These are phyloP conservation scores for Pinus tabuliformis DNA, from an alignment of 75 land plant species.

Conservation along the genomic window DNA sequence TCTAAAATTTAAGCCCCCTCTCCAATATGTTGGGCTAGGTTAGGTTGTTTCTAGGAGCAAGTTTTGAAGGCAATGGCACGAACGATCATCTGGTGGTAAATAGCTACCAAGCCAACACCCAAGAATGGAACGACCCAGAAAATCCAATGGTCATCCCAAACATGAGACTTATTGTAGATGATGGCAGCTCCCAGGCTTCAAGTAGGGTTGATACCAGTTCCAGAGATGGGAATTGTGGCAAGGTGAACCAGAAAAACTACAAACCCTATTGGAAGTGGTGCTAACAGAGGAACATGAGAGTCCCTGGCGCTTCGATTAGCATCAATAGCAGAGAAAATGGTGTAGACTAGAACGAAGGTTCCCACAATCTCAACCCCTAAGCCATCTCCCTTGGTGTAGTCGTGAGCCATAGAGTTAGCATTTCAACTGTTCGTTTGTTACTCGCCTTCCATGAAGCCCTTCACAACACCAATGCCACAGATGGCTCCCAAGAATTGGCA, in stretches of 20 bases:
- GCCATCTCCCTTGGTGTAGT: slow-evolving; percentile 47
- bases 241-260: slow-evolving; percentile 45
- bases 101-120: slow-evolving; percentile 64
- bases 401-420: slow-evolving; percentile 31
- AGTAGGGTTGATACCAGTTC: slow-evolving; percentile 45
- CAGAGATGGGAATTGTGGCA: slow-evolving; percentile 45
- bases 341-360: slow-evolving; percentile 44
- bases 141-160: slow-evolving; percentile 54
- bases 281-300: slow-evolving; percentile 36
- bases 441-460: slow-evolving; percentile 27
- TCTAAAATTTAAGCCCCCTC: too few relatives aligned
- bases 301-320: slow-evolving; percentile 44
- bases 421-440: slow-evolving; percentile 30
- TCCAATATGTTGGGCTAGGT: too few relatives aligned
- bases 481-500: slow-evolving; percentile 40
- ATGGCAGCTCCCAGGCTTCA: slow-evolving; percentile 34
- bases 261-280: slow-evolving; percentile 46
- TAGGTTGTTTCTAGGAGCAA: too few relatives aligned
- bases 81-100: too few relatives aligned
- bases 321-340: slow-evolving; percentile 47
- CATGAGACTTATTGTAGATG: slow-evolving; percentile 25
- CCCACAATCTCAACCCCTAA: slow-evolving; percentile 46
- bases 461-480: slow-evolving; percentile 41
- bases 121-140: slow-evolving; percentile 79
- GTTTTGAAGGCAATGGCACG: too few relatives aligned